Conservation (phyloP, 495 filamentous ascomycete genomes). For the Penicillium coffeae region DNA sequence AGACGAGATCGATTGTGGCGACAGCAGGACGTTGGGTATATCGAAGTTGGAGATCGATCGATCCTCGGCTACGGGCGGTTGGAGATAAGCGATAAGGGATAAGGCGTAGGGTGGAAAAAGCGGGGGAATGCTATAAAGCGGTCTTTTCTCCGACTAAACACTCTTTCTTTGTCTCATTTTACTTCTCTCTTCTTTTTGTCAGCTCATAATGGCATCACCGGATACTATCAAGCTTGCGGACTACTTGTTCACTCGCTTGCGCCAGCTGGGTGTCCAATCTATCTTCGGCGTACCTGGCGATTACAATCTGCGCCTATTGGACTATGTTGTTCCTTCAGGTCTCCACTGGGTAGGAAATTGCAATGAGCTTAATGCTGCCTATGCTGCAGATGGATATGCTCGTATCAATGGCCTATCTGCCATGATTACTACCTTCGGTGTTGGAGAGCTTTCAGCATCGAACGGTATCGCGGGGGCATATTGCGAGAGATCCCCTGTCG, state of each 20-base stretch:
- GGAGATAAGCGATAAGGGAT: not conserved
- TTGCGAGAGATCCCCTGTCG: constrained; percentile 70
- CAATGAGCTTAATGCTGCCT: constrained; percentile 82
- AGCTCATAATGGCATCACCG: constrained; percentile 9
- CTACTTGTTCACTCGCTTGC: constrained; percentile 68
- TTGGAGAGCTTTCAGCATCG: constrained; percentile 72
- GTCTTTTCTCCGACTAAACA: not conserved
- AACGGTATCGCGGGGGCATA: constrained; percentile 71
- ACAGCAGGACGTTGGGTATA: too few species aligned
- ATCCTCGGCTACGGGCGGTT: not conserved
- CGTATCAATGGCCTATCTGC: constrained; percentile 69
- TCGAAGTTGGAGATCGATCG: not conserved
- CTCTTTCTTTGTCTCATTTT: not conserved
- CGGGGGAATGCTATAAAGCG: constrained; percentile 13
- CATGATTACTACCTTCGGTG: constrained; percentile 74
- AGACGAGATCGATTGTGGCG: not conserved
- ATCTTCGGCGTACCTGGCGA: constrained; percentile 72
- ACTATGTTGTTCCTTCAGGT: constrained; percentile 59
- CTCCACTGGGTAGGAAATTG: constrained; percentile 75
- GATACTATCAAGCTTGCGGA: constrained; percentile 36
- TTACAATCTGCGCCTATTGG: constrained; percentile 67
- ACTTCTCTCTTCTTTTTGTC: not conserved
- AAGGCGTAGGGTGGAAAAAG: constrained; percentile 1
- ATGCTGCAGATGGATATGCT: constrained; percentile 79
- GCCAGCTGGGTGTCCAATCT: constrained; percentile 64